phyloP scores from a whole-genome alignment of 2,329 filamentous ascomycete species.

The Dothideomycetidae sp. region DNA sequence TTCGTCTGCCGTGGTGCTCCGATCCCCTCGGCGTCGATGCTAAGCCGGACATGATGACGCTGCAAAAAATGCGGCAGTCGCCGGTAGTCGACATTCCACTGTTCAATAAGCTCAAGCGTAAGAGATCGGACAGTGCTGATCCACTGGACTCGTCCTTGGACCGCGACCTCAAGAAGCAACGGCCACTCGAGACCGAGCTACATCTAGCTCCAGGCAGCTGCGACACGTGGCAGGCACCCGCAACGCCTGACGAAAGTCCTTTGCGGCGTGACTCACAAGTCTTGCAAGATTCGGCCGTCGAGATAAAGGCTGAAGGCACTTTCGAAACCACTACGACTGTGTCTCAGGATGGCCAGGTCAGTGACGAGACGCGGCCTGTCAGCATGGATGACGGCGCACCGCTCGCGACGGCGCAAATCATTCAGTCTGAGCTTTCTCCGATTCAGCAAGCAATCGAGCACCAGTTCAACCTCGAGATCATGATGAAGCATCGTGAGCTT shows the following conservation, averaged over 20 bases:
- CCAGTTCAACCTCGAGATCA: slow-evolving; percentile 79
- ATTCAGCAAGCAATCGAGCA: slow-evolving; percentile 64
- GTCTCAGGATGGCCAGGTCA: background rate
- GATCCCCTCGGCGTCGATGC: slow-evolving; percentile 26
- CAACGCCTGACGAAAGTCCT: background rate
- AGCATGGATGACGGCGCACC: slow-evolving; percentile 8
- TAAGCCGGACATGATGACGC: slow-evolving; percentile 29
- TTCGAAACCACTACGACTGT: background rate
- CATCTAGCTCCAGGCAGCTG: slow-evolving; percentile 3
- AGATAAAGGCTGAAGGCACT: background rate
- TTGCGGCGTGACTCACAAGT: background rate
- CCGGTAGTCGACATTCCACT: slow-evolving; percentile 33
- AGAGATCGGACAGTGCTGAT: slow-evolving; percentile 38
- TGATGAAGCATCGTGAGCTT: slow-evolving; percentile 88
- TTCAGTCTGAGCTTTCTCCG: slow-evolving; percentile 25
- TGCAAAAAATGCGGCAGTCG: slow-evolving; percentile 29
- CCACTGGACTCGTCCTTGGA: slow-evolving; percentile 14
- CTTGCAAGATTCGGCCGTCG: background rate
- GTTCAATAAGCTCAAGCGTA: slow-evolving; percentile 44
- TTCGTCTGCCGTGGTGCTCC: slow-evolving; percentile 35
- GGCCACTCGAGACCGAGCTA: slow-evolving; percentile 8
- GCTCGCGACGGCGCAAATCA: slow-evolving; percentile 1
- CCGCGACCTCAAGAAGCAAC: slow-evolving; percentile 17
- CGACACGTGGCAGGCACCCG: slow-evolving; percentile 1
- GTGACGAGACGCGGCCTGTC: background rate